phyloP scores from a whole-genome alignment of 257 asterid species.

The Salvia miltiorrhiza region DNA sequence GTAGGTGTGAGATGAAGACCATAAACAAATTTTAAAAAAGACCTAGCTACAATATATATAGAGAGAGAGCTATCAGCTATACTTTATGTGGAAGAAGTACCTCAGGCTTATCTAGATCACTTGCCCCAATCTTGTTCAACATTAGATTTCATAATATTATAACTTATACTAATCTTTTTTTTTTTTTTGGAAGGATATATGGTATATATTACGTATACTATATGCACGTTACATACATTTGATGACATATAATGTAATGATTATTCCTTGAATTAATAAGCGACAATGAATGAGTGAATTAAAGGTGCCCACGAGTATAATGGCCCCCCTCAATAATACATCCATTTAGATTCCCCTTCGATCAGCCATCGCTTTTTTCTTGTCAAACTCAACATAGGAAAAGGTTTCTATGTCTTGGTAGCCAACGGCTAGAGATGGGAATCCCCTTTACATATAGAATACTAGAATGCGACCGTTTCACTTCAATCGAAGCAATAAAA shows the following conservation, averaged over 20 bases:
- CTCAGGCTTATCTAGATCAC: slow-evolving; percentile 45
- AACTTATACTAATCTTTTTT: too few relatives aligned
- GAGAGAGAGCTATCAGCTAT: too few relatives aligned
- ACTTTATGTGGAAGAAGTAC: slow-evolving; percentile 9
- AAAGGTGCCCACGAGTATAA: slow-evolving; percentile 35
- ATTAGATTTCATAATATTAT: too few relatives aligned
- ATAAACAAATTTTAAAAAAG: too few relatives aligned
- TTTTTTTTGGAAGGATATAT: too few relatives aligned
- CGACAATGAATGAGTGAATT: slow-evolving; percentile 3
- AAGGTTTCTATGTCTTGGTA: background rate
- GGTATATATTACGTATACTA: too few relatives aligned
- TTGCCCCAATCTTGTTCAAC: slow-evolving; percentile 27
- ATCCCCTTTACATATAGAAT: background rate
- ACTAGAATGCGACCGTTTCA: background rate
- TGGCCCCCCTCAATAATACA: slow-evolving; percentile 35
- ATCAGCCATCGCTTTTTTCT: slow-evolving; percentile 11
- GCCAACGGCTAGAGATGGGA: background rate
- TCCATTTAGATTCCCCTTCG: slow-evolving; percentile 22
- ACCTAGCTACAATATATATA: too few relatives aligned
- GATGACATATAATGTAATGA: too few relatives aligned
- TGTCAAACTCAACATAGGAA: slow-evolving; percentile 4
- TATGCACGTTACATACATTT: too few relatives aligned
- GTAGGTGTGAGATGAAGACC: slow-evolving; percentile 42
- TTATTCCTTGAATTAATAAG: too few relatives aligned
- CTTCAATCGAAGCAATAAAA: background rate